These are phyloP conservation scores for Parsonsia alboflavescens DNA, from an alignment of 257 asterid species.

Conservation along the genomic window DNA sequence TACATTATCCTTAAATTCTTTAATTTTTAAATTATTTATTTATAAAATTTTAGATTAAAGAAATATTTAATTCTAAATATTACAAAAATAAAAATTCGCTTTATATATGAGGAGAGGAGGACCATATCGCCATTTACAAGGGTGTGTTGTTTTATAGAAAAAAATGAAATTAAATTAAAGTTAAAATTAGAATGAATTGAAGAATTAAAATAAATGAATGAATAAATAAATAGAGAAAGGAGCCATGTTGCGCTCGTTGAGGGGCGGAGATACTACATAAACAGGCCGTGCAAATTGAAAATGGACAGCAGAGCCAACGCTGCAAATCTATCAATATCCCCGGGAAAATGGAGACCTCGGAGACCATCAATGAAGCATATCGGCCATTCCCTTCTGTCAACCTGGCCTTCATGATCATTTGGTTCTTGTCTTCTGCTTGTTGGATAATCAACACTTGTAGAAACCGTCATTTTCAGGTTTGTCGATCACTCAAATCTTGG, in stretches of 20 bases:
- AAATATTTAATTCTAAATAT: too few relatives aligned
- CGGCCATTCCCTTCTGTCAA: constrained; percentile 54
- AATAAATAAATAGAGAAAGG: neutral
- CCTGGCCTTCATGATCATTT: constrained; percentile 47
- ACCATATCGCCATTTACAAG: too few relatives aligned
- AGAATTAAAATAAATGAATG: too few relatives aligned
- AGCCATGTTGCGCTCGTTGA: neutral
- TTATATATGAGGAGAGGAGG: too few relatives aligned
- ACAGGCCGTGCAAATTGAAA: neutral
- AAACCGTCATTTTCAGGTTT: constrained; percentile 78
- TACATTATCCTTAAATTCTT: too few relatives aligned
- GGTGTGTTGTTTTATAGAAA: too few relatives aligned
- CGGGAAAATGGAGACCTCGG: constrained; percentile 34
- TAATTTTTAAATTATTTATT: too few relatives aligned
- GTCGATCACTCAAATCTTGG: neutral
- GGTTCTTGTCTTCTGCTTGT: constrained; percentile 54
- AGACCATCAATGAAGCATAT: constrained; percentile 40
- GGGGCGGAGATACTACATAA: neutral
- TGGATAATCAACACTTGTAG: constrained; percentile 72
- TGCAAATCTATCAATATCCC: neutral
- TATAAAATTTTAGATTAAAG: too few relatives aligned
- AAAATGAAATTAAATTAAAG: too few relatives aligned
- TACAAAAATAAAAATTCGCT: too few relatives aligned
- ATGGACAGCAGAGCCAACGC: neutral
- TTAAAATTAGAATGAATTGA: neutral